Base-by-base conservation (phyloP, 2,329 filamentous ascomycete species). In the Botrytis deweyae region DNA sequence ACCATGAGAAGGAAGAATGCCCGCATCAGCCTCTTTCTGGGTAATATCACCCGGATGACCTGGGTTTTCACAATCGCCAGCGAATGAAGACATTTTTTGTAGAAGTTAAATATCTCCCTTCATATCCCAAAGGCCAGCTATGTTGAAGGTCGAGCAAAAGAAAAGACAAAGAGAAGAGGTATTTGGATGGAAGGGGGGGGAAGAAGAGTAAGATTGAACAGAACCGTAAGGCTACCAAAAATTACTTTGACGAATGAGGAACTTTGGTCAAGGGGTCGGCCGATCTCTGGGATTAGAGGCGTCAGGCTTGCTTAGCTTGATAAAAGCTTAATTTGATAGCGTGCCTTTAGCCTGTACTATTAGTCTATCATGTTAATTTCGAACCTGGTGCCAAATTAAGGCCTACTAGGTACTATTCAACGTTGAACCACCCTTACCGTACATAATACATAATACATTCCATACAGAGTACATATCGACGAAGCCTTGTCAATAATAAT, bases 1-100 rank as follows among this genome's bases (percentile, higher is more conserved):
- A 77, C 84, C 83, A 79, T 85, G 84, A 63, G 85, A 85, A 74
- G 84, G 82, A 73, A 85, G 81, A 69, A 86, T 82, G 73, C 82
- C 83, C 77, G 77, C 75, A 80, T 77, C 77, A 67, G 76, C 79
- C 74, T 81, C 78, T 72, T 78, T 77, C 69, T 74, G 74, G 12
- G 74, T 73, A 49, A 78, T 77, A 62, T 78, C 77, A n/a, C 76
- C 78, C 14, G 73, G 66, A 75, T 78, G 77, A 52, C 69, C 75
- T 36, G 77, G 74, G n/a, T 55, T 46, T 29, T 71, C 59, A 69
- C 73, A 74, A 63, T 75, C 72, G 63, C 65, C 70, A 62, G 72
- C 61, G 49, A 72, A 63, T 64, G 74, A 75, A 76, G 64, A 76
- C 77, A 79, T 79, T 42, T 44, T 49, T 76, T 72, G 62, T 20